Conservation (phyloP, 345 rosid genomes). For the Tarenaya hassleriana region DNA sequence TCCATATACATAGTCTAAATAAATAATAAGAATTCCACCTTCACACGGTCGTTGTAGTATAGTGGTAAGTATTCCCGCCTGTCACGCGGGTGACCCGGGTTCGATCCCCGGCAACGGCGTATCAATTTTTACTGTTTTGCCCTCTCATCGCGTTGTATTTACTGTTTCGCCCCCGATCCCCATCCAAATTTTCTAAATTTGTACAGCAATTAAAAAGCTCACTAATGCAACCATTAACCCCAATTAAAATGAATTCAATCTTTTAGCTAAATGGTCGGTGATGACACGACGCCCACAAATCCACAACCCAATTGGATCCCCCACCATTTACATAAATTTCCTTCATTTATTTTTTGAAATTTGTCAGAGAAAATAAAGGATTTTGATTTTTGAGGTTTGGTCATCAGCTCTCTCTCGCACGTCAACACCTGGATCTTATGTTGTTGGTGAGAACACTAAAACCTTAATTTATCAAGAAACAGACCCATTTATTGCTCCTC, state of each 20-base stretch:
- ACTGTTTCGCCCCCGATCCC: too few species aligned
- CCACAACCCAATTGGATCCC: conserved; percentile 10
- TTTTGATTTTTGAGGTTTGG: conserved; percentile 4
- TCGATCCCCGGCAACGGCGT: conserved; percentile 96
- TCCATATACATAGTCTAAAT: too few species aligned
- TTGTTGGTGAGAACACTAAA: conserved; percentile 31
- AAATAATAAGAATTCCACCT: too few species aligned
- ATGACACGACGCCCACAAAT: conserved; percentile 29
- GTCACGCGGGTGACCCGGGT: conserved; percentile 99
- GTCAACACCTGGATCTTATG: conserved; percentile 22
- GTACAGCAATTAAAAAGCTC: too few species aligned
- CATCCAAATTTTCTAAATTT: too few species aligned
- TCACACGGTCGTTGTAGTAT: conserved; percentile 99
- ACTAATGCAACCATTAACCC: not conserved
- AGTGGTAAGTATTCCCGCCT: conserved; percentile 94
- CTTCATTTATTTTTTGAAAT: too few species aligned
- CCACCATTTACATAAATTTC: not conserved
- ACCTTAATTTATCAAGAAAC: not conserved
- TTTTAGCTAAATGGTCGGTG: conserved; percentile 15
- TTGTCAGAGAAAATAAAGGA: too few species aligned
- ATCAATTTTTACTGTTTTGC: too few species aligned
- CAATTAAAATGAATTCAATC: not conserved
- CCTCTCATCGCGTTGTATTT: too few species aligned
- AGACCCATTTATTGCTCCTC: conserved; percentile 8
- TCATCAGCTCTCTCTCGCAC: conserved; percentile 15